Conservation (phyloP, 2,329 filamentous ascomycete species). For the Ceratocystis papillata region DNA sequence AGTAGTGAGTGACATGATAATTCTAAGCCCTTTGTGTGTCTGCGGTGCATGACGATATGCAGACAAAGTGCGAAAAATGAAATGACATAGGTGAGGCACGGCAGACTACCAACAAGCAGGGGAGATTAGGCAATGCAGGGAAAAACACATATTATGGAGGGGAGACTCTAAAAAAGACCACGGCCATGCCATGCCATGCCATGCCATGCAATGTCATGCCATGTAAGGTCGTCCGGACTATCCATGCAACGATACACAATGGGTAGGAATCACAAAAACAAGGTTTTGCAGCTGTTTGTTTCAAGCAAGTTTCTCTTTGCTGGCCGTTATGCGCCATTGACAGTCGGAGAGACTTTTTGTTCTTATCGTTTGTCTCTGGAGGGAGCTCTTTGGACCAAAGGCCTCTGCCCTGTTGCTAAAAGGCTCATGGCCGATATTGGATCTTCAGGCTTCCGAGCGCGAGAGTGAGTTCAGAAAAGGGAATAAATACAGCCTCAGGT, state of each 20-base stretch:
- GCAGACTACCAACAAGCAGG: background rate
- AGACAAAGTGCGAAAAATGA: background rate
- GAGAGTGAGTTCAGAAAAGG: too few species aligned
- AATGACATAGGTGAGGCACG: background rate
- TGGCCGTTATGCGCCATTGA: background rate
- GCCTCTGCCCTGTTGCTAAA: background rate
- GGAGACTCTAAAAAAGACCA: background rate
- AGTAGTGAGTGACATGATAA: background rate
- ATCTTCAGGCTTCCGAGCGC: background rate
- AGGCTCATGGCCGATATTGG: background rate
- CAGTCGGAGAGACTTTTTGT: background rate
- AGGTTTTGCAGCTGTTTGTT: background rate
- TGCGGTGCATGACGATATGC: background rate
- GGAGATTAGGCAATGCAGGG: background rate
- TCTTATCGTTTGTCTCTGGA: background rate
- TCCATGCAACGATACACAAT: slow-evolving; percentile 9
- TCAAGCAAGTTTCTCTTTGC: background rate
- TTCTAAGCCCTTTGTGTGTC: background rate
- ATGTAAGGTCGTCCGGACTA: background rate
- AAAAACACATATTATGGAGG: background rate
- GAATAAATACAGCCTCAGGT: too few species aligned
- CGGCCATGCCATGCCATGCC: background rate
- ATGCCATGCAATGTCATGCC: background rate
- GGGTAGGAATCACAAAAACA: background rate
- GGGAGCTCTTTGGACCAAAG: background rate